Percentiles rank a stretch among this genome's conserved stretches.
phyloP scores from a whole-genome alignment of 148 eudicot genomes.

The Heliosperma pusillum region DNA sequence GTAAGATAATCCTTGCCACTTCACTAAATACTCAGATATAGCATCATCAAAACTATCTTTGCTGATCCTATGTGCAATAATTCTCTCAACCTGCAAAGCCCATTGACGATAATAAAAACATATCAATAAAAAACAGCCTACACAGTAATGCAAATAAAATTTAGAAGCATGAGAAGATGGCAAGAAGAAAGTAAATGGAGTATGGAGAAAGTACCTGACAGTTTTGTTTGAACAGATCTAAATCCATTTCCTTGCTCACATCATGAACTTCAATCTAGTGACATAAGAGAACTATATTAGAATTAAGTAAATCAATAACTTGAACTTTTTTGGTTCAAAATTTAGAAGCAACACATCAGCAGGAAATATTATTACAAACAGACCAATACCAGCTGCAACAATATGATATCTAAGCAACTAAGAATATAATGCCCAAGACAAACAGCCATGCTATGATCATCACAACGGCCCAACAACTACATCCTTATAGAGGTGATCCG shows the following conservation, averaged over 20 bases:
- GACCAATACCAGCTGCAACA: background rate
- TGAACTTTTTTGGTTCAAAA: background rate
- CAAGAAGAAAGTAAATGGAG: constrained; percentile 15
- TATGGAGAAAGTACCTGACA: constrained; percentile 55
- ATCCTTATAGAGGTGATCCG: background rate
- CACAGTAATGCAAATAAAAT: background rate
- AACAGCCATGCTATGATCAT: background rate
- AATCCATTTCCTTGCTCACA: constrained; percentile 99
- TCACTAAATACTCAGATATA: constrained; percentile 81
- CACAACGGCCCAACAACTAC: background rate
- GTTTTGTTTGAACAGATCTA: constrained; percentile 90
- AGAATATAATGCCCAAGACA: background rate
- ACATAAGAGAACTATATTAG: constrained; percentile 12
- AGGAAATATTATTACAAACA: background rate
- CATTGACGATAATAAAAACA: background rate
- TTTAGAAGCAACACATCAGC: background rate
- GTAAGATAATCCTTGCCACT: constrained; percentile 97
- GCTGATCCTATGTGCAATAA: constrained; percentile 71
- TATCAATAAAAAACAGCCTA: background rate
- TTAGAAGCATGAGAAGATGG: background rate
- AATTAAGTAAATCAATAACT: background rate
- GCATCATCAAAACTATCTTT: constrained; percentile 57
- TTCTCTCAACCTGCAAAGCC: constrained; percentile 65
- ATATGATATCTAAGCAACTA: background rate
- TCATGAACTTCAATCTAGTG: constrained; percentile 92